phyloP scores from a whole-genome alignment of 345 rosid genomes.

The Reutealis trisperma region DNA sequence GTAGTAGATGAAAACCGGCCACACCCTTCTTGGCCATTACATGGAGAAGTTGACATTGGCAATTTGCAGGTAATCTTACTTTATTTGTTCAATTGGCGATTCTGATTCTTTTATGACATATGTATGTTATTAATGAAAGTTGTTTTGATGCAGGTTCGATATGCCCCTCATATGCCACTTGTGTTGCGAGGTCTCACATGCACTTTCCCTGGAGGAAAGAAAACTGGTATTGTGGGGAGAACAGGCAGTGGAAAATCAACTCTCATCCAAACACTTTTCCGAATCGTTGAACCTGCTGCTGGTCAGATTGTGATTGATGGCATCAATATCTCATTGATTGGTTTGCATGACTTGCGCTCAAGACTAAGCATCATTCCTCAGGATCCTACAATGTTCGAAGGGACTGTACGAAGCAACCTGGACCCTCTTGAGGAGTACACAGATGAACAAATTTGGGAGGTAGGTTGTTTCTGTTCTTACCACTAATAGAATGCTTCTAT shows the following conservation, averaged over 20 bases:
- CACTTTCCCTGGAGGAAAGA: constrained; percentile 68
- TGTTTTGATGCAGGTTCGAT: constrained; percentile 52
- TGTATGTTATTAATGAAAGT: neutral
- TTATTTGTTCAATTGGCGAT: neutral
- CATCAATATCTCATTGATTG: constrained; percentile 59
- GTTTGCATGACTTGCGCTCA: constrained; percentile 77
- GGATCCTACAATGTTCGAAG: constrained; percentile 96
- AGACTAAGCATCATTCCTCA: constrained; percentile 83
- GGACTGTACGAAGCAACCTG: constrained; percentile 66
- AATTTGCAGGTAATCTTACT: constrained; percentile 54
- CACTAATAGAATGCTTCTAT: neutral
- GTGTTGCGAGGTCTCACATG: constrained; percentile 76
- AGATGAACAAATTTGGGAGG: constrained; percentile 92
- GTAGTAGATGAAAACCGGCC: constrained; percentile 56
- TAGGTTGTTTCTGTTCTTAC: constrained; percentile 23
- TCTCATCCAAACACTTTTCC: constrained; percentile 78
- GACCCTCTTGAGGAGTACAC: constrained; percentile 88
- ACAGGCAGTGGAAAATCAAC: constrained; percentile 94
- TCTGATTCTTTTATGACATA: neutral
- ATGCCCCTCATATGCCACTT: constrained; percentile 80
- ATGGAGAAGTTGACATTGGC: constrained; percentile 54
- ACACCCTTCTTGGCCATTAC: constrained; percentile 59
- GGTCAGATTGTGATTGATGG: constrained; percentile 76
- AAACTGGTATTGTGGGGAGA: constrained; percentile 72
- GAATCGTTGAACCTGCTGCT: constrained; percentile 65